Base-by-base conservation (phyloP, 106 monocot species). In the Dioscorea alata region DNA sequence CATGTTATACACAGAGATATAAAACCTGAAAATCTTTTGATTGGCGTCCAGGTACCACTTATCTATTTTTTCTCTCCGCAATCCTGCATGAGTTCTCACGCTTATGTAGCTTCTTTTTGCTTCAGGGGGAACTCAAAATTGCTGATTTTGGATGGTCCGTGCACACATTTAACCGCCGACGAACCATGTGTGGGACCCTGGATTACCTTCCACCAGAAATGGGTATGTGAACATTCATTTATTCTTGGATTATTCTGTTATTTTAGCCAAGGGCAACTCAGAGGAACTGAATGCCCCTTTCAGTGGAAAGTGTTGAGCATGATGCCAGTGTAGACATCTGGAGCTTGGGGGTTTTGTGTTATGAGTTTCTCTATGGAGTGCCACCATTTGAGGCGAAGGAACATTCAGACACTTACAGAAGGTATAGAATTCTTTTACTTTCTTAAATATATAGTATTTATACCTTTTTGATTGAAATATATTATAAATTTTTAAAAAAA, bases 131-230 rank as follows among this genome's bases (percentile, higher is more conserved):
- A 63, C 35, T 99, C 19, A 99, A 99, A 59, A 99, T 99, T 61
- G 99, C 99, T 65, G 99, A 99, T 88, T 99, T 93, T 82, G 99
- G 99, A 13, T 99, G 99, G 99, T 93, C 99, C 8, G 99, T 99
- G 33, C 99, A 99, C 80, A 93, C 99, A 53, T 99, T 93, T 59
- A 83, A 99, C 50, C 66, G 90, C 6, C 87, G 99, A 50, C 42
- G 71, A 65, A 99, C 99, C 8, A 99, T 99, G 99, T 99, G 99
- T 51, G 99, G 99, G 14, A 93, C 99, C 32, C 67, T 99, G 59
- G 99, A 99, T 80, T 93, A 99, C 23, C 87, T 99, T 68, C 99
- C 99, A 42, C 93, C 99, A 65, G 99, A 99, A 86, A 99, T 99
- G 99, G 93, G 99, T 99, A 90, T 54, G 7, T 42, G 7, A 23